These are phyloP conservation scores for Flueggea neowawraea DNA, from an alignment of 441 rosid species.

Conservation along the genomic window DNA sequence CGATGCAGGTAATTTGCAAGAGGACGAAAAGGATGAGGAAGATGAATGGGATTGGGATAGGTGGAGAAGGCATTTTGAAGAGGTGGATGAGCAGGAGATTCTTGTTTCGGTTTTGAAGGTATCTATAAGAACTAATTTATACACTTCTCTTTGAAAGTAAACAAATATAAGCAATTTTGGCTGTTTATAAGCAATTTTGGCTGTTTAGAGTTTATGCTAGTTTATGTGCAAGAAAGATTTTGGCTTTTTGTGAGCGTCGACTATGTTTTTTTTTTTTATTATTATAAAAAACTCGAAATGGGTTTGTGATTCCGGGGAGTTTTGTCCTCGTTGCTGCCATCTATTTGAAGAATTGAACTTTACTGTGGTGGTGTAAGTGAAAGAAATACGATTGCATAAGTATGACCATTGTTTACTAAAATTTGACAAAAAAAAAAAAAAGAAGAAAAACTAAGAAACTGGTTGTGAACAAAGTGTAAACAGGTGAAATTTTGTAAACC, in stretches of 20 bases:
- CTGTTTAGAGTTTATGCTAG: not conserved
- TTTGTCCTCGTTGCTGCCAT: too few species aligned
- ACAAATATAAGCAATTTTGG: too few species aligned
- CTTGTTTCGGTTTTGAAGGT: slow-evolving; percentile 77
- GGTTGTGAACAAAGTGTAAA: not conserved
- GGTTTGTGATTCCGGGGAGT: too few species aligned
- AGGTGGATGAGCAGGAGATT: slow-evolving; percentile 82
- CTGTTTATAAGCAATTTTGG: too few species aligned
- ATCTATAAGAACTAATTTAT: not conserved
- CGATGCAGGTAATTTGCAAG: too few species aligned
- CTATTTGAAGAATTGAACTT: too few species aligned
- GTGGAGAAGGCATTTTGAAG: slow-evolving; percentile 87
- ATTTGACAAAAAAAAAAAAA: not conserved
- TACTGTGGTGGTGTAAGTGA: too few species aligned
- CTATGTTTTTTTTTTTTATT: too few species aligned
- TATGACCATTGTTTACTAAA: not conserved
- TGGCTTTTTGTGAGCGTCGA: too few species aligned
- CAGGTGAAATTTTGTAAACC: too few species aligned
- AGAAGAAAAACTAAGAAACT: not conserved
- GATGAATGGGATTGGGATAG: slow-evolving; percentile 91
- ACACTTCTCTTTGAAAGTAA: not conserved
- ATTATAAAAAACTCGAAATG: too few species aligned
- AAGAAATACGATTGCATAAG: too few species aligned
- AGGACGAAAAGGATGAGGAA: slow-evolving; percentile 18
- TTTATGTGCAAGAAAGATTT: not conserved